Percentiles rank a stretch among this genome's conserved stretches.
Evolutionary conservation across 2,329 filamentous ascomycete genomes (phyloP).

Genomic region (Pyricularia pennisetigena): DNA sequence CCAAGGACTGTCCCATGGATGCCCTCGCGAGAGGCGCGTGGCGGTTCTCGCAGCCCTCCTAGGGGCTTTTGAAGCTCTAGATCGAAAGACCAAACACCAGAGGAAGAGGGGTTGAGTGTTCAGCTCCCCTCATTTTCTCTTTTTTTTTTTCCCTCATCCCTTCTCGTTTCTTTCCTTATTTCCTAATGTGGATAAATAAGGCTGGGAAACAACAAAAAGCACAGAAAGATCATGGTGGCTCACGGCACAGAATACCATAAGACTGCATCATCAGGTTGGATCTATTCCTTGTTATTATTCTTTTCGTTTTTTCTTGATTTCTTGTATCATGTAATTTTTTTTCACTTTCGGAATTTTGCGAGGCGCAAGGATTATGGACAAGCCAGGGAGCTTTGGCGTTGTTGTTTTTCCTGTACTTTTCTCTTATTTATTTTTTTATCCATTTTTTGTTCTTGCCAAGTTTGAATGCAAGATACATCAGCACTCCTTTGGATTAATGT

Average conservation of each 20-base stretch:
- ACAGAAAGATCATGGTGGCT: neutral
- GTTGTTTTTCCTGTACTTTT: neutral
- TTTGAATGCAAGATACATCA: neutral
- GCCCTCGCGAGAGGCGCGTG: neutral
- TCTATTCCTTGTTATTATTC: neutral
- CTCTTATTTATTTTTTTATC: too few relatives aligned
- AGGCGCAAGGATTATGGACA: neutral
- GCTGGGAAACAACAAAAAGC: neutral
- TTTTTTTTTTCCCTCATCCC: neutral
- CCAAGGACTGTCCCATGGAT: neutral
- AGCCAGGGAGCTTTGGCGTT: neutral
- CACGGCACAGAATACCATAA: neutral
- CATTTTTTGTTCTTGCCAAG: neutral
- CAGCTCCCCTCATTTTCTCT: neutral
- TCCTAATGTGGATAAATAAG: neutral
- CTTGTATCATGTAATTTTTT: neutral
- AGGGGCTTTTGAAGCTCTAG: neutral
- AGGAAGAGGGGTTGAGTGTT: neutral
- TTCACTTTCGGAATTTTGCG: neutral
- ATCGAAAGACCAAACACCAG: neutral
- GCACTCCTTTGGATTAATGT: neutral
- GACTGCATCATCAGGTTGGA: neutral
- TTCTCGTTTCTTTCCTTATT: neutral
- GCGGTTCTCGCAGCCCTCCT: neutral
- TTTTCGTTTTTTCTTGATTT: neutral